Conservation (phyloP, 768 basidiomycete species). For the Hypsizygus marmoreus region DNA sequence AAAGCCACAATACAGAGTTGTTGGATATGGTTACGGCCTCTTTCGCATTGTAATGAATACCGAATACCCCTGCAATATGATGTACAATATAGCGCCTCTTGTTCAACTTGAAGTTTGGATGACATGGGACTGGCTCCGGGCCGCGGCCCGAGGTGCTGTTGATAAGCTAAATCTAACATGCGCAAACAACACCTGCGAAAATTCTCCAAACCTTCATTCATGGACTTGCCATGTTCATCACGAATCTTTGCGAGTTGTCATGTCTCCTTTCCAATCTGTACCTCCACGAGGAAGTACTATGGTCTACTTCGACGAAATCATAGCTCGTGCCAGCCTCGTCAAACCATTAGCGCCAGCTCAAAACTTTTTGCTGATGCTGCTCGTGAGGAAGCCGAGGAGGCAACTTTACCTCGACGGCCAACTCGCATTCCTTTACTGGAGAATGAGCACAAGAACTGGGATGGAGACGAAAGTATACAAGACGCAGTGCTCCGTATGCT, state of each 20-base stretch:
- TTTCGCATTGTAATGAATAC: too few relatives aligned
- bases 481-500: conserved; percentile 83
- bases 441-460: conserved; percentile 68
- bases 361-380: conserved; percentile 71
- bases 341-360: conserved; percentile 52
- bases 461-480: conserved; percentile 69
- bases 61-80: too few relatives aligned
- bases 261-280: not conserved
- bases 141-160: too few relatives aligned
- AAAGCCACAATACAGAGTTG: too few relatives aligned
- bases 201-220: too few relatives aligned
- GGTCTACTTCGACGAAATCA: not conserved
- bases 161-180: too few relatives aligned
- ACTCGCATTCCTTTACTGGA: conserved; percentile 32
- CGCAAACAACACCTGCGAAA: too few relatives aligned
- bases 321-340: too few relatives aligned
- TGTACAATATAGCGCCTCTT: too few relatives aligned
- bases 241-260: not conserved
- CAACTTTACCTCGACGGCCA: conserved; percentile 11
- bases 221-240: conserved; percentile 7
- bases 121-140: too few relatives aligned
- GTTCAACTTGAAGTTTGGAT: too few relatives aligned
- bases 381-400: conserved; percentile 46
- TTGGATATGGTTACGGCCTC: too few relatives aligned
- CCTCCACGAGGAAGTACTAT: not conserved